Conservation (phyloP, 768 basidiomycete species). For the Hemileccinum impolitum region DNA sequence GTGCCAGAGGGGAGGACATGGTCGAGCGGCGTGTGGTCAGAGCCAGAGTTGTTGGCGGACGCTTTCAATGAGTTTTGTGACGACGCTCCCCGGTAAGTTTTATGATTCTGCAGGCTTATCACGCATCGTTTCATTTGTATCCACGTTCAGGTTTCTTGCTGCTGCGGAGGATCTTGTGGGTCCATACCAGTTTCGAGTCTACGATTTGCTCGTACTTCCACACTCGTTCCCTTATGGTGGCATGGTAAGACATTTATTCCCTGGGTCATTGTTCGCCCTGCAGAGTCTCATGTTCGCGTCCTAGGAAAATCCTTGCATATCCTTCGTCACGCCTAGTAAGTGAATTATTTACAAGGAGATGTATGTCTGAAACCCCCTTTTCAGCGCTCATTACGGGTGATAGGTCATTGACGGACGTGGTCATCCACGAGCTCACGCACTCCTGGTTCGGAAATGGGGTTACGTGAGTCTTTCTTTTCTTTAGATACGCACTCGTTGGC, state of each 20-base stretch:
- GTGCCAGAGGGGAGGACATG: slow-evolving; percentile 62
- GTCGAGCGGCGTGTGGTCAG: slow-evolving; percentile 87
- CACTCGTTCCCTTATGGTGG: slow-evolving; percentile 93
- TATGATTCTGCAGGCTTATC: too few relatives aligned
- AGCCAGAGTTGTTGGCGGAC: slow-evolving; percentile 75
- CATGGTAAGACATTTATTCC: slow-evolving; percentile 47
- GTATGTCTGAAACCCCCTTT: neutral
- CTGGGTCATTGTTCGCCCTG: too few relatives aligned
- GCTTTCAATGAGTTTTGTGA: slow-evolving; percentile 87
- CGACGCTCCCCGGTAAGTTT: slow-evolving; percentile 67
- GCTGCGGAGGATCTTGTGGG: slow-evolving; percentile 69
- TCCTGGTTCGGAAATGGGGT: slow-evolving; percentile 94
- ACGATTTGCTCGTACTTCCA: slow-evolving; percentile 86
- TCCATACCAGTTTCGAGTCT: slow-evolving; percentile 81
- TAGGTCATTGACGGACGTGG: slow-evolving; percentile 80
- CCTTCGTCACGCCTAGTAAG: slow-evolving; percentile 85
- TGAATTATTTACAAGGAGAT: neutral
- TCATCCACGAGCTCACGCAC: slow-evolving; percentile 84
- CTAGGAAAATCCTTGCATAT: slow-evolving; percentile 86
- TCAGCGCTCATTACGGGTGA: slow-evolving; percentile 84
- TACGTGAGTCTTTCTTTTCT: slow-evolving; percentile 45
- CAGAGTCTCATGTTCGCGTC: neutral
- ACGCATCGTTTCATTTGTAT: neutral
- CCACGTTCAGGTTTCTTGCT: slow-evolving; percentile 57
- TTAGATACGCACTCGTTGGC: neutral